A percentile compares a stretch with the other conserved stretches of the same genome.
These are phyloP conservation scores for Syzygium grande DNA, from an alignment of 345 rosid genomes.

Conservation along the genomic window DNA sequence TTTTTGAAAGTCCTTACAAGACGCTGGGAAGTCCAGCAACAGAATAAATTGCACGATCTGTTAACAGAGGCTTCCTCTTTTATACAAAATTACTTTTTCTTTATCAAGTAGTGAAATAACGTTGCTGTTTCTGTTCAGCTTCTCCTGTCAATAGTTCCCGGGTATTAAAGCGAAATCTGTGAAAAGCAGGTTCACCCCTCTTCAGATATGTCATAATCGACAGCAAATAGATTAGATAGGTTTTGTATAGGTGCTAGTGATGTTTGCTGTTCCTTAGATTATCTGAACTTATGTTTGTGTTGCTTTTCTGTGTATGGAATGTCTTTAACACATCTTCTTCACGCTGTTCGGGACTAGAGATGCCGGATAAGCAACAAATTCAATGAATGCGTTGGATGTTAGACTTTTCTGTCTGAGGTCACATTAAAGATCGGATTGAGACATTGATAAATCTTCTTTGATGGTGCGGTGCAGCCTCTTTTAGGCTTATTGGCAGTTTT, in stretches of 20 bases:
- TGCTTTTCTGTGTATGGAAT: not conserved
- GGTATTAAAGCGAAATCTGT: not conserved
- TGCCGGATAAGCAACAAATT: not conserved
- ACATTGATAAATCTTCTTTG: not conserved
- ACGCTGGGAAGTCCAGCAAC: not conserved
- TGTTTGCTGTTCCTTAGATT: not conserved
- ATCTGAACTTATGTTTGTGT: not conserved
- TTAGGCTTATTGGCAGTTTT: not conserved
- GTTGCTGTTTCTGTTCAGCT: not conserved
- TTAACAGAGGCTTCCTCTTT: not conserved
- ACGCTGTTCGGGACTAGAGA: not conserved
- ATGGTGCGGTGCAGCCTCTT: not conserved
- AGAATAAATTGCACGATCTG: not conserved
- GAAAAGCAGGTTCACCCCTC: not conserved
- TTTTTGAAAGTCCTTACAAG: not conserved
- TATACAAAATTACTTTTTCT: not conserved
- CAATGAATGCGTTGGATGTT: not conserved
- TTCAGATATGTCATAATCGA: not conserved
- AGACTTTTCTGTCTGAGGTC: not conserved
- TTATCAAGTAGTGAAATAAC: not conserved
- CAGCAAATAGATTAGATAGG: not conserved
- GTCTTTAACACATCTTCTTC: not conserved
- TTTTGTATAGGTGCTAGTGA: not conserved
- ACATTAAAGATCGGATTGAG: no score
- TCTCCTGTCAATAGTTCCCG: not conserved